Base-by-base conservation (phyloP, 2,329 filamentous ascomycete genomes). In the Penicillium sp. region DNA sequence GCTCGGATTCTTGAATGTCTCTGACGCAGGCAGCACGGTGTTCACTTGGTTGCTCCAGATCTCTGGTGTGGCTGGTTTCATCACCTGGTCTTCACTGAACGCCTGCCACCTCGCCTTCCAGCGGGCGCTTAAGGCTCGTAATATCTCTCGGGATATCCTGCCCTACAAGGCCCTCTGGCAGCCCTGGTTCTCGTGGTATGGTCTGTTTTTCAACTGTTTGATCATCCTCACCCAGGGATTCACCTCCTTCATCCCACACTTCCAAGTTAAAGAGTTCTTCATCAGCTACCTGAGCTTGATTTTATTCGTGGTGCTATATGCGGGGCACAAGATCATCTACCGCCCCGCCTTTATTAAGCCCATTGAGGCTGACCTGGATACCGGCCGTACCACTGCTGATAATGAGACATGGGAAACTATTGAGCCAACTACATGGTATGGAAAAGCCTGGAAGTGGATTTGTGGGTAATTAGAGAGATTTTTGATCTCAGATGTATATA, bases 201-300 rank as follows among this genome's bases (percentile, higher is more conserved):
- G 83, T 2, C 70, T 85, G 3, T 78, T 82, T 64, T 83, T 84
- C 69, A 83, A 78, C 65, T 53, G 77, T 3, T 64, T 86, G 43
- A 82, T 87, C 55, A 75, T 82, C 41, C 48, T 87, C 29, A 86
- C 83, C 0, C 82, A 82, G 61, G 84, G 83, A 4, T 87, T 86
- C 68, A 80, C 80, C 15, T 75, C 77, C 6, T 86, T 86, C 61
- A 81, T 86, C 38, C 70, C 68, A 0, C 32, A 51, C 12, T 87
- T 83, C 78, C 70, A 70, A 57, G 76, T 76, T 2, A 71, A 73
- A 52, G 69, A 74, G 33, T 87, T 87, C 60, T 84, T 86, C 54
- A 75, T 79, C 3, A 74, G 77, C 12, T 87, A 86, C 57, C 64
- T 85, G 57, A 83, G 80, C 56, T 61, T 86, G 49, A 78, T 85